Conservation (phyloP, 768 basidiomycete genomes). For the Podaxis sp. region DNA sequence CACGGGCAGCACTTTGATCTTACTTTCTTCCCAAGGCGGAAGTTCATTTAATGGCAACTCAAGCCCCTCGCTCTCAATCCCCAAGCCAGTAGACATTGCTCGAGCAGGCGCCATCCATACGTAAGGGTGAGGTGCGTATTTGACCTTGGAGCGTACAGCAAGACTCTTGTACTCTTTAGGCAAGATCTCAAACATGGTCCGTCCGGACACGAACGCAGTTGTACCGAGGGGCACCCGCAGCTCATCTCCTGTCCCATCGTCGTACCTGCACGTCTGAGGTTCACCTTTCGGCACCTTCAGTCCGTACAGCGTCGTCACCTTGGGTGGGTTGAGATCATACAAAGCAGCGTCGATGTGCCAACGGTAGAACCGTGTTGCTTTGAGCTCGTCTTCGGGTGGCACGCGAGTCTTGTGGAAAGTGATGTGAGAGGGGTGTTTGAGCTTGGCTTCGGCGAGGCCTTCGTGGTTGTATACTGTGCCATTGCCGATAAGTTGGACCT, state of each 20-base stretch:
- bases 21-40: conserved; percentile 75
- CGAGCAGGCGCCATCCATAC: conserved; percentile 83
- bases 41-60: conserved; percentile 66
- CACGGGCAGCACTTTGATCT: conserved; percentile 69
- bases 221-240: conserved; percentile 79
- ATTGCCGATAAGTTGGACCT: conserved; percentile 90
- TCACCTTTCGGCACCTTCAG: conserved; percentile 66
- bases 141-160: conserved; percentile 71
- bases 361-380: conserved; percentile 82
- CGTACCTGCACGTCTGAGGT: conserved; percentile 66
- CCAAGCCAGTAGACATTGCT: conserved; percentile 74
- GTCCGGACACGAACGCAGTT: conserved; percentile 78
- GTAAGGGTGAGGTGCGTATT: conserved; percentile 83
- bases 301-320: conserved; percentile 81
- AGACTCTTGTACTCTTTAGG: conserved; percentile 70
- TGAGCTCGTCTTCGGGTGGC: conserved; percentile 67
- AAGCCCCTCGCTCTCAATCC: conserved; percentile 72
- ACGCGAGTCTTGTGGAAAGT: conserved; percentile 83
- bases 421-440: conserved; percentile 83
- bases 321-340: conserved; percentile 72
- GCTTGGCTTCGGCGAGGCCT: conserved; percentile 73
- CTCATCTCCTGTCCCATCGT: conserved; percentile 85
- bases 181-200: conserved; percentile 81
- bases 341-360: conserved; percentile 92
- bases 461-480: conserved; percentile 78